Percentiles rank a stretch among this genome's conserved stretches.
Conservation (phyloP, 2,329 filamentous ascomycete genomes). For the Ascochyta clinopodiicola region DNA sequence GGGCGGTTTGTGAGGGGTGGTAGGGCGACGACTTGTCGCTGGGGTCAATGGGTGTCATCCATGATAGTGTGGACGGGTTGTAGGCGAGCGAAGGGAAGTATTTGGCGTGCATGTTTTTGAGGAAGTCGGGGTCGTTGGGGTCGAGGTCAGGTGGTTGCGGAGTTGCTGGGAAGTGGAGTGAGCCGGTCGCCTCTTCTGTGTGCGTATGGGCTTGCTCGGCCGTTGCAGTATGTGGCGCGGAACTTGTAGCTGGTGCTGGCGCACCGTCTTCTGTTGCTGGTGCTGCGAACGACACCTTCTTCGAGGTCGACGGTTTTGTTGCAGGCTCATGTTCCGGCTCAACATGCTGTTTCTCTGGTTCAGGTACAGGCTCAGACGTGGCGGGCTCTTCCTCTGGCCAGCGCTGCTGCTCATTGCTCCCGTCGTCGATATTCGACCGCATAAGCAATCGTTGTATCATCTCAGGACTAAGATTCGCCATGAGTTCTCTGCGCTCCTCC, state of each 20-base stretch:
- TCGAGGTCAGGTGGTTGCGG: constrained; percentile 74
- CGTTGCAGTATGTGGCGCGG: constrained; percentile 4
- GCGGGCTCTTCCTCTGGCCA: constrained; percentile 12
- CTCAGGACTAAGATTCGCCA: constrained; percentile 75
- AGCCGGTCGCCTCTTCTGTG: constrained; percentile 66
- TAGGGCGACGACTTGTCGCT: constrained; percentile 75
- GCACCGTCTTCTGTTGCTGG: constrained; percentile 20
- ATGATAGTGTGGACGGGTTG: constrained; percentile 84
- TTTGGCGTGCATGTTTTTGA: constrained; percentile 82
- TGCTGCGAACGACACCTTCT: constrained; percentile 46
- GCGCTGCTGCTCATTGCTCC: constrained; percentile 52
- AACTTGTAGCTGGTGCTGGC: neutral
- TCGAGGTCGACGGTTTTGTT: constrained; percentile 20
- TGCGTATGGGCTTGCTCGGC: constrained; percentile 62
- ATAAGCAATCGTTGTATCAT: constrained; percentile 79
- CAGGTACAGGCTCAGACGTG: neutral
- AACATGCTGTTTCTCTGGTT: constrained; percentile 17
- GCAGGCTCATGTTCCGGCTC: neutral
- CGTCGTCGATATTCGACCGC: constrained; percentile 77
- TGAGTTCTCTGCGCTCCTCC: constrained; percentile 78
- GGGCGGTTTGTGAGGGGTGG: constrained; percentile 74
- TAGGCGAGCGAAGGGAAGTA: constrained; percentile 91
- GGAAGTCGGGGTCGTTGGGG: constrained; percentile 81
- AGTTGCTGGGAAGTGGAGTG: constrained; percentile 67
- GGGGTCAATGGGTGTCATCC: constrained; percentile 77